Evolutionary conservation across 768 basidiomycete genomes (phyloP), one percentile per base, ranked within the genome.

Genomic region (Podaxis mareebaensis): DNA sequence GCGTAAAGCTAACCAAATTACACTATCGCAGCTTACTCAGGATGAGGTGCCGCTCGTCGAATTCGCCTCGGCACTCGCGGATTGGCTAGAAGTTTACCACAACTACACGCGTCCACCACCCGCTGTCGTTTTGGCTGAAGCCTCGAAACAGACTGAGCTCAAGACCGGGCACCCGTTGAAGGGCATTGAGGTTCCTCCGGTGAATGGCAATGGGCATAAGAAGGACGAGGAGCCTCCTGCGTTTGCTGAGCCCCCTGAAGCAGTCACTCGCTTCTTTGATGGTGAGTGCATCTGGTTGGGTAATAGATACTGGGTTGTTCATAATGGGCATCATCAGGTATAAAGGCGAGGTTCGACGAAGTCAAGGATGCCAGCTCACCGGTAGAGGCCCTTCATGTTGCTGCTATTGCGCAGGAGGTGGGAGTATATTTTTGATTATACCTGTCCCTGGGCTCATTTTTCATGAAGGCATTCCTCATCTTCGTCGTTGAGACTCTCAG

Each of bases 51-150:
- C 74, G 38, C 79, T 92, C 44, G 75, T 87, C 51, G 78, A 87
- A 26, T 93, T 85, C 74, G 82, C 85, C 11, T 78, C 76, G 39
- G 82, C 85, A 15, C 75, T 93, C 52, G 84, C 88, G 33, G 82
- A 86, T 57, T 94, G 92, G 92, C 79, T 94, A 15, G 89, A 85
- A 64, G 89, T 89, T 6, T 87, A 90, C 71, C 91, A 94, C 66
- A 81, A 91, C 63, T 77, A 90, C 68, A 78, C 85, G 38, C 88
- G 92, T 2, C 92, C 91, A 3, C 87, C 86, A 20, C 85, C 90
- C 2, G 74, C 84, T 6, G 82, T 84, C 15, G 90, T 92, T 36
- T 76, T 92, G 24, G 90, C 89, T 6, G 92, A 92, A 71, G 89
- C 88, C 36, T 83, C 89, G 5, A 92, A 86, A 67, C 85, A 87